These are phyloP conservation scores for Dalbergia cultrata DNA, from an alignment of 306 rosid species.

Conservation along the genomic window DNA sequence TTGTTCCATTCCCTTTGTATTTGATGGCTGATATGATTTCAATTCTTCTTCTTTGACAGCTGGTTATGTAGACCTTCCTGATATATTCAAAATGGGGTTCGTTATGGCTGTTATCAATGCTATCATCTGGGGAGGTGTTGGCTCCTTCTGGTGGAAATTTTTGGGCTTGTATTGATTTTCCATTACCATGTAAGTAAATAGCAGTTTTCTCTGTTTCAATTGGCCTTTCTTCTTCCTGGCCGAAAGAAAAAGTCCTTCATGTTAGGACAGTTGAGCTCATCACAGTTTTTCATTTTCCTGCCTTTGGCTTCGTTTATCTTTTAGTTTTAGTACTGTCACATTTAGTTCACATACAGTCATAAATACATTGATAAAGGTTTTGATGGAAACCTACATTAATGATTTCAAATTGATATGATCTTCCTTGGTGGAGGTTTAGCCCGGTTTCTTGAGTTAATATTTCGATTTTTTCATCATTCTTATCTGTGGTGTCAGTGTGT, in stretches of 20 bases:
- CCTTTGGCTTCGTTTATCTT: constrained; percentile 34
- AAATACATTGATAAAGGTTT: constrained; percentile 34
- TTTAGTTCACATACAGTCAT: constrained; percentile 39
- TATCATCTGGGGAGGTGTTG: constrained; percentile 79
- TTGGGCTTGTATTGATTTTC: constrained; percentile 77
- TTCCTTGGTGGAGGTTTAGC: constrained; percentile 13
- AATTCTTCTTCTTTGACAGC: constrained; percentile 66
- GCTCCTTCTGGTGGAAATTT: constrained; percentile 93
- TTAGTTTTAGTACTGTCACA: constrained; percentile 28
- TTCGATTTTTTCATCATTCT: not conserved
- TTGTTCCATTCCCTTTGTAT: constrained; percentile 8
- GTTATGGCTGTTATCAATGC: constrained; percentile 80
- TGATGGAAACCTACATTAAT: constrained; percentile 27
- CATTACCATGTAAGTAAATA: constrained; percentile 55
- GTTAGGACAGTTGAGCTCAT: constrained; percentile 55
- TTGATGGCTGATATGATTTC: constrained; percentile 46
- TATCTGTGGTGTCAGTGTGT: not conserved
- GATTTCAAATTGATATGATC: constrained; percentile 21
- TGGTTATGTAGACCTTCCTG: constrained; percentile 88
- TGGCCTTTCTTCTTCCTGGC: constrained; percentile 48
- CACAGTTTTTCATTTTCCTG: constrained; percentile 42
- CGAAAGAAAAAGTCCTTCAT: constrained; percentile 46
- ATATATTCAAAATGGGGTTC: constrained; percentile 79
- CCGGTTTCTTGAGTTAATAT: not conserved
- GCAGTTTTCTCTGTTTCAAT: constrained; percentile 37